Conservation (phyloP, 1,284 basidiomycete species). For the Clitocybe nebularis region DNA sequence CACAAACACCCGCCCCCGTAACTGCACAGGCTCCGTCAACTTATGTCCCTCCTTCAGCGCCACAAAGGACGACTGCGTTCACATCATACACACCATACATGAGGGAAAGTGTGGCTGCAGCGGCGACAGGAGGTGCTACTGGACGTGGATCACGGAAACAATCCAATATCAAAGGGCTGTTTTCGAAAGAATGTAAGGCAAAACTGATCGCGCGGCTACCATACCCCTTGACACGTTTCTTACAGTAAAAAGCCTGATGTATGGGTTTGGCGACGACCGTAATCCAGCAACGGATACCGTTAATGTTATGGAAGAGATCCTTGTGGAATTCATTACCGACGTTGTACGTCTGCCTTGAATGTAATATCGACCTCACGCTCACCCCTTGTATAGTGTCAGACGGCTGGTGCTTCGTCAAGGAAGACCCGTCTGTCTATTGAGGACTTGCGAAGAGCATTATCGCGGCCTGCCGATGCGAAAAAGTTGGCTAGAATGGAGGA, state of each 20-base stretch:
- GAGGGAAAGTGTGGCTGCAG: slow-evolving; percentile 44
- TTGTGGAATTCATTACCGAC: slow-evolving; percentile 88
- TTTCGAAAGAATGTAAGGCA: slow-evolving; percentile 72
- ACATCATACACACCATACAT: slow-evolving; percentile 55
- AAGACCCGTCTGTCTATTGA: slow-evolving; percentile 77
- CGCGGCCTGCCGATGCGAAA: slow-evolving; percentile 76
- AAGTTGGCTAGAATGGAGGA: slow-evolving; percentile 89
- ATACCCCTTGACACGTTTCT: slow-evolving; percentile 5
- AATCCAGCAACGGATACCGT: slow-evolving; percentile 86
- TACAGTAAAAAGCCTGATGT: slow-evolving; percentile 85
- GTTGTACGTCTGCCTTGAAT: slow-evolving; percentile 52
- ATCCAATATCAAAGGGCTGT: slow-evolving; percentile 65
- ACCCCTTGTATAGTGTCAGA: slow-evolving; percentile 52
- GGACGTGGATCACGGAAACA: slow-evolving; percentile 52
- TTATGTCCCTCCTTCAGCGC: slow-evolving; percentile 17
- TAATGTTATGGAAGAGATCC: slow-evolving; percentile 90
- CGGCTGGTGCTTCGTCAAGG: slow-evolving; percentile 62
- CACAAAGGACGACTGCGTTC: slow-evolving; percentile 37
- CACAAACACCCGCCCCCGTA: slow-evolving; percentile 24
- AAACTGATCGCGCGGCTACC: background rate
- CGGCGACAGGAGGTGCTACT: slow-evolving; percentile 34
- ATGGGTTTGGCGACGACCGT: slow-evolving; percentile 91
- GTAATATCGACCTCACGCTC: slow-evolving; percentile 1
- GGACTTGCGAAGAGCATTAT: slow-evolving; percentile 73
- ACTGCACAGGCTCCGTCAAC: slow-evolving; percentile 35